These are phyloP conservation scores for Paulownia fortunei DNA, from an alignment of 257 asterid species.

Conservation along the genomic window DNA sequence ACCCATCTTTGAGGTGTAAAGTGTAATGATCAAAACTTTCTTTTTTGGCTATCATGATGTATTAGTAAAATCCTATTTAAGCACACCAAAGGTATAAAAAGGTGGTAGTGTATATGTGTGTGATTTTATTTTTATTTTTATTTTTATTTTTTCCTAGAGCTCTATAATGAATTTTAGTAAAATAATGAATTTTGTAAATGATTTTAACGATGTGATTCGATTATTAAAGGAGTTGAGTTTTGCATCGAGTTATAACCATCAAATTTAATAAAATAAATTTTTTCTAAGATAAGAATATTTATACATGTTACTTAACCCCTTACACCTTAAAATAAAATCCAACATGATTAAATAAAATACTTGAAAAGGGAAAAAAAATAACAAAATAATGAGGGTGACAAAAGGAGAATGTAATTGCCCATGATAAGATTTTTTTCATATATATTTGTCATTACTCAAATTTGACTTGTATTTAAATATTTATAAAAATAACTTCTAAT, in stretches of 20 bases:
- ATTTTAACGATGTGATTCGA: too few relatives aligned
- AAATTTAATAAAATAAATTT: too few relatives aligned
- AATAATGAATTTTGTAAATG: not conserved
- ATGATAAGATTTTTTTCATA: not conserved
- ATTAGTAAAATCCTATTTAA: conserved; percentile 21
- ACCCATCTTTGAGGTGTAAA: conserved; percentile 25
- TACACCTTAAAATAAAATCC: too few relatives aligned
- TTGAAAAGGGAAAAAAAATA: not conserved
- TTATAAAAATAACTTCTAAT: not conserved
- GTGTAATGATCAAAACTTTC: conserved; percentile 16
- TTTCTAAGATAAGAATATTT: too few relatives aligned
- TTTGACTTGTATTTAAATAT: not conserved
- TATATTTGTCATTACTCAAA: not conserved
- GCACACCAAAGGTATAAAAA: not conserved
- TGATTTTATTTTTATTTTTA: too few relatives aligned
- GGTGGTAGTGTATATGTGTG: not conserved
- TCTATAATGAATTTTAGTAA: not conserved
- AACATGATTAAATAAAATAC: too few relatives aligned
- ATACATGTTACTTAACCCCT: too few relatives aligned
- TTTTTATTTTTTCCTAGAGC: not conserved
- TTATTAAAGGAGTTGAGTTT: not conserved
- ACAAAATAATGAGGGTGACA: not conserved
- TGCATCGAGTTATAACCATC: not conserved
- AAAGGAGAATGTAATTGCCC: not conserved
- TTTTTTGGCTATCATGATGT: conserved; percentile 1